Conservation (phyloP, 768 basidiomycete genomes). For the Boletus edulis region DNA sequence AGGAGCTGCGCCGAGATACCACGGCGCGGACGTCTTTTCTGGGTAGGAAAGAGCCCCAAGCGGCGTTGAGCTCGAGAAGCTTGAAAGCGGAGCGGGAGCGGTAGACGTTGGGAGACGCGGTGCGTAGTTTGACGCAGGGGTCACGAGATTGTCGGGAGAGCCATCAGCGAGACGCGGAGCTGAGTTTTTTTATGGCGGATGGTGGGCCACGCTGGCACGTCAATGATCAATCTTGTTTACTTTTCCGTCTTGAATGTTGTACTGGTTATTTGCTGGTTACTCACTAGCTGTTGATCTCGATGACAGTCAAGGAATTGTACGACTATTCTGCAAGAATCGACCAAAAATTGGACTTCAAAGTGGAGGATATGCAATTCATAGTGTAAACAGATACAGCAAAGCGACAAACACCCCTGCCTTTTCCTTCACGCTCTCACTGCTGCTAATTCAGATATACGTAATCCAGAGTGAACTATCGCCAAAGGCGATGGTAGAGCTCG, state of each 20-base stretch:
- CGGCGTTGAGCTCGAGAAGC: slow-evolving; percentile 72
- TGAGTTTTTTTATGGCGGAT: slow-evolving; percentile 2
- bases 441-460: no score
- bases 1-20: slow-evolving; percentile 89
- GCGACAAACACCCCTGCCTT: no score
- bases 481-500: no score
- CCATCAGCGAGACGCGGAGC: slow-evolving; percentile 56
- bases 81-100: slow-evolving; percentile 93
- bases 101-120: slow-evolving; percentile 45
- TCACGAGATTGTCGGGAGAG: slow-evolving; percentile 67
- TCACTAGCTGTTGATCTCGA: background rate
- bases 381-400: no score
- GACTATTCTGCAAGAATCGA: slow-evolving; percentile 82
- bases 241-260: no score
- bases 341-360: slow-evolving; percentile 49
- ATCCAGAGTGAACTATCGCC: no score
- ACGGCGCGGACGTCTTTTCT: slow-evolving; percentile 56
- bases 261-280: no score
- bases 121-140: slow-evolving; percentile 64
- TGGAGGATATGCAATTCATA: no score
- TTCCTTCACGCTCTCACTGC: no score
- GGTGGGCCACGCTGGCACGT: no score
- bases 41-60: slow-evolving; percentile 51
- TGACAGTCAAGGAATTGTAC: slow-evolving; percentile 81
- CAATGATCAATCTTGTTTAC: background rate